These are phyloP conservation scores for Barbarea vulgaris DNA, from an alignment of 345 rosid genomes.

Conservation along the genomic window DNA sequence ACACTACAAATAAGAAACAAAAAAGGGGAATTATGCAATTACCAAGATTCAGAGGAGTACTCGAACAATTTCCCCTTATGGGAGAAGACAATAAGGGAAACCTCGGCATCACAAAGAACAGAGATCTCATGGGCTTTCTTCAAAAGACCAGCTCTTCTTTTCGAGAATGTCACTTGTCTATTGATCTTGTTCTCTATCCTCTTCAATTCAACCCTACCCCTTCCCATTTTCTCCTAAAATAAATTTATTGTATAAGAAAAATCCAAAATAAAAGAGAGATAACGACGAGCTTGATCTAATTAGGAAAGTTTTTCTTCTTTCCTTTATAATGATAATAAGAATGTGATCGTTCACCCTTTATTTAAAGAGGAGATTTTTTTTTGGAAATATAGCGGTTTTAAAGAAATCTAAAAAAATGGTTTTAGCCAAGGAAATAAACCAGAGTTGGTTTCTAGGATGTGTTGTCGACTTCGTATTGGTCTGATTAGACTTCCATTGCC, in stretches of 20 bases:
- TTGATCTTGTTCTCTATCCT: slow-evolving; percentile 75
- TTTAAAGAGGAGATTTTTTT: slow-evolving; percentile 26
- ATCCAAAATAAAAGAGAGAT: slow-evolving; percentile 36
- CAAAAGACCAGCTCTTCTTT: slow-evolving; percentile 63
- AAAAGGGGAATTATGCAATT: neutral
- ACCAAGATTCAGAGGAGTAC: slow-evolving; percentile 61
- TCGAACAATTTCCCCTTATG: slow-evolving; percentile 71
- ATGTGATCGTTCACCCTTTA: slow-evolving; percentile 13
- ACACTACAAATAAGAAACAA: neutral
- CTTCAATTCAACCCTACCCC: slow-evolving; percentile 82
- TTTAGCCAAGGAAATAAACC: slow-evolving; percentile 3
- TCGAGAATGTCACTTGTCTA: slow-evolving; percentile 69
- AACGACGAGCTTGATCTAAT: slow-evolving; percentile 22
- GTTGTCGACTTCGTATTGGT: slow-evolving; percentile 38
- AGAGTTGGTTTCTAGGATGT: slow-evolving; percentile 3
- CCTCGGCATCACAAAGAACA: slow-evolving; percentile 70
- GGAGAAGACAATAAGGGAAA: slow-evolving; percentile 66
- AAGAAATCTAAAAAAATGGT: slow-evolving; percentile 14
- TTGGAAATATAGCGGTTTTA: slow-evolving; percentile 24
- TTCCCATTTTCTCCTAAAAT: slow-evolving; percentile 52
- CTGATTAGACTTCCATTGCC: slow-evolving; percentile 11
- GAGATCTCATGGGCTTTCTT: slow-evolving; percentile 83
- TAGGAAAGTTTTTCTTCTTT: slow-evolving; percentile 31
- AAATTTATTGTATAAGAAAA: slow-evolving; percentile 5
- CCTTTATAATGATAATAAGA: neutral